phyloP scores from a whole-genome alignment of 805 yeast species.

The Jamesozyma lodderae region DNA sequence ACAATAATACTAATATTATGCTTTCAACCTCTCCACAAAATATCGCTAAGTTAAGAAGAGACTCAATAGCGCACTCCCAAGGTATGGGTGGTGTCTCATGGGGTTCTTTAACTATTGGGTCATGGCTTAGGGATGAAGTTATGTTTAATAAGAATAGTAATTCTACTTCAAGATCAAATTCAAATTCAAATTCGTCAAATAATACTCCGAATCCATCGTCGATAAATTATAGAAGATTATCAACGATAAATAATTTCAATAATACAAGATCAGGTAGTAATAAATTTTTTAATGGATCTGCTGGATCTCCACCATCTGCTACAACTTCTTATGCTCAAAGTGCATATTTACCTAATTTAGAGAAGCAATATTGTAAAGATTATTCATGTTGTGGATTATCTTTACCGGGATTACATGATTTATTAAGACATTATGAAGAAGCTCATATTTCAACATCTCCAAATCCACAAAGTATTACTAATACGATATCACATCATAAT shows the following conservation, averaged over 20 bases:
- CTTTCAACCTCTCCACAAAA: slow-evolving; percentile 4
- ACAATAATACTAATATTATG: background rate
- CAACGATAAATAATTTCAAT: slow-evolving; percentile 7
- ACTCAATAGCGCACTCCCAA: slow-evolving; percentile 88
- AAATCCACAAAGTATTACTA: slow-evolving; percentile 22
- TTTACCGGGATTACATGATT: slow-evolving; percentile 87
- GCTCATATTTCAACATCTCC: slow-evolving; percentile 70
- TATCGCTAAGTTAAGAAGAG: slow-evolving; percentile 37
- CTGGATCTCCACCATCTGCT: slow-evolving; percentile 37
- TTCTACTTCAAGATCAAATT: slow-evolving; percentile 1
- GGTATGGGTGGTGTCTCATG: slow-evolving; percentile 98
- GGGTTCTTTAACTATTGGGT: slow-evolving; percentile 92
- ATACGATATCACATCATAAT: no score
- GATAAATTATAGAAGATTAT: slow-evolving; percentile 9
- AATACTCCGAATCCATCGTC: slow-evolving; percentile 1
- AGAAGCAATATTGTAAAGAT: slow-evolving; percentile 93
- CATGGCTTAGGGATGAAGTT: slow-evolving; percentile 93
- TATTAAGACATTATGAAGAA: slow-evolving; percentile 91
- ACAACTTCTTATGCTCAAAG: slow-evolving; percentile 43
- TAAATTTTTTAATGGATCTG: no score
- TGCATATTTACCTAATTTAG: slow-evolving; percentile 82
- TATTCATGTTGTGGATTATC: slow-evolving; percentile 92
- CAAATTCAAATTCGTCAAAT: background rate
- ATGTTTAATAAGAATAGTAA: slow-evolving; percentile 35
- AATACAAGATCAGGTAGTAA: no score